phyloP scores from a whole-genome alignment of 106 monocot genomes.

The Dioscorea alata region DNA sequence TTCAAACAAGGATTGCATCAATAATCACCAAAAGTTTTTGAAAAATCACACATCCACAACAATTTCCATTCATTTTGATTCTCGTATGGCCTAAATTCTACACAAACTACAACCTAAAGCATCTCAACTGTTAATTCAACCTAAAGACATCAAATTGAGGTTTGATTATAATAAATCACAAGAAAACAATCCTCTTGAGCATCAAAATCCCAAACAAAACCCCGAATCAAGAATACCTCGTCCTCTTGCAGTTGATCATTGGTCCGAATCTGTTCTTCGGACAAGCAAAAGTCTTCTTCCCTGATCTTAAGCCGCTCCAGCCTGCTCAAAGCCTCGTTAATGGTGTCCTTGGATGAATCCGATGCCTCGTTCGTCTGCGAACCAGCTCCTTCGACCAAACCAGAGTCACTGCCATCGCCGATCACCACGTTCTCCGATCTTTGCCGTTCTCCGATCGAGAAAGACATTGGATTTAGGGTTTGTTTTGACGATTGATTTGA shows the following conservation, averaged over 20 bases:
- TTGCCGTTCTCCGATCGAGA: no score
- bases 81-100: no score
- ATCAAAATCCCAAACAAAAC: background rate
- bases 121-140: no score
- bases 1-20: no score
- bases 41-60: no score
- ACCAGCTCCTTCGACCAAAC: background rate
- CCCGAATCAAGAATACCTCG: conserved; percentile 25
- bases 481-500: no score
- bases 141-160: no score
- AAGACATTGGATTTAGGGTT: background rate
- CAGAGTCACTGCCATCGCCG: background rate
- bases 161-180: no score
- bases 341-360: background rate
- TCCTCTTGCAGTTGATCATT: conserved; percentile 52
- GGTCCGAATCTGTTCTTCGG: conserved; percentile 27
- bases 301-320: conserved; percentile 21
- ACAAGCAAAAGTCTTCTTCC: conserved; percentile 14
- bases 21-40: no score
- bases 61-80: no score
- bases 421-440: no score
- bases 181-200: background rate
- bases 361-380: background rate
- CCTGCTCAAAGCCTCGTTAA: conserved; percentile 12
- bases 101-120: no score